These are phyloP conservation scores for Cryptococcus sp. DNA, from an alignment of 1,284 basidiomycete genomes.

Conservation along the genomic window DNA sequence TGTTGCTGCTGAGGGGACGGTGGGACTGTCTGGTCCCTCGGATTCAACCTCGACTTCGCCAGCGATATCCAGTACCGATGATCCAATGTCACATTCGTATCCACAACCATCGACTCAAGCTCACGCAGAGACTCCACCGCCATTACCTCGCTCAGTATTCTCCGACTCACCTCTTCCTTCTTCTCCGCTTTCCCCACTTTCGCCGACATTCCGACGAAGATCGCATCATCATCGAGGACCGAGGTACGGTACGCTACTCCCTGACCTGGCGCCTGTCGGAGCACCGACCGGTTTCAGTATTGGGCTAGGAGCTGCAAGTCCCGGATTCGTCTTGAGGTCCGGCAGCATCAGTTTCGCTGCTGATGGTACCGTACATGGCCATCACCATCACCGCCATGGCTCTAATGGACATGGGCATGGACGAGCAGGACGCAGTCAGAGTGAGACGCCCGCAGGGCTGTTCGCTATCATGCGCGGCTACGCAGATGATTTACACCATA, in stretches of 20 bases:
- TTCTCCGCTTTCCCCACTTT: slow-evolving; percentile 8
- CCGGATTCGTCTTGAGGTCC: slow-evolving; percentile 50
- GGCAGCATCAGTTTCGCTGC: slow-evolving; percentile 21
- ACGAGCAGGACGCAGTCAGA: slow-evolving; percentile 23
- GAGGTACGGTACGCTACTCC: slow-evolving; percentile 49
- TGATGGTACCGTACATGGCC: slow-evolving; percentile 5
- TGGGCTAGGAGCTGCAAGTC: slow-evolving; percentile 52
- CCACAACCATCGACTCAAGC: slow-evolving; percentile 1
- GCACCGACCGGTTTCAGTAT: slow-evolving; percentile 51
- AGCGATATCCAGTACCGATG: background rate
- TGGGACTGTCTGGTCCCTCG: too few species aligned
- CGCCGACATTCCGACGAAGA: background rate
- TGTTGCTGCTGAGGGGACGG: background rate
- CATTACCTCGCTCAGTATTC: slow-evolving; percentile 5
- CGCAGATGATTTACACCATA: too few species aligned
- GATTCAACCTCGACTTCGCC: too few species aligned
- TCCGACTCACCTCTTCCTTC: slow-evolving; percentile 6
- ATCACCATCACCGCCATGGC: slow-evolving; percentile 1
- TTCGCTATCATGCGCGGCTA: slow-evolving; percentile 27
- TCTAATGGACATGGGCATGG: slow-evolving; percentile 6
- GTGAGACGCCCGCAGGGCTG: slow-evolving; percentile 29
- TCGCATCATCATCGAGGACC: slow-evolving; percentile 22
- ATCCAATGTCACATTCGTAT: slow-evolving; percentile 3
- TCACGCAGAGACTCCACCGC: slow-evolving; percentile 1
- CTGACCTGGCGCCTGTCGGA: slow-evolving; percentile 41